Evolutionary conservation across 78 protist species (phyloP), one percentile per base, ranked within the genome.

Genomic region (Acrasis kona): DNA sequence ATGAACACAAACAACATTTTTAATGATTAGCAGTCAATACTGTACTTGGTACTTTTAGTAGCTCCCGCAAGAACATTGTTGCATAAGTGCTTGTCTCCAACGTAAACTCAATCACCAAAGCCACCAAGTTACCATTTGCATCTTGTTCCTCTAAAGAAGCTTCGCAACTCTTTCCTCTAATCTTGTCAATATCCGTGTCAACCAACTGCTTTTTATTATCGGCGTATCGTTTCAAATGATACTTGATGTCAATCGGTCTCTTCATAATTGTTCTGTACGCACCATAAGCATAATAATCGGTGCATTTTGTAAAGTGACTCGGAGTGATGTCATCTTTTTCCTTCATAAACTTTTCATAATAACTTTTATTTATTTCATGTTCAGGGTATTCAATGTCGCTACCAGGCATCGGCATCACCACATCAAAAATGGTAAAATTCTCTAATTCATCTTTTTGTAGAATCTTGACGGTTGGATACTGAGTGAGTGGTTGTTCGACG

Each of bases 21-120:
- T n/a, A n/a, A n/a, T n/a, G n/a, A n/a, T n/a, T n/a, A n/a, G n/a
- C n/a, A n/a, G n/a, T n/a, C n/a, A n/a, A n/a, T n/a, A n/a, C n/a
- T n/a, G n/a, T n/a, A n/a, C n/a, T n/a, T n/a, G n/a, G n/a, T n/a
- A n/a, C n/a, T n/a, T 50, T 50, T 50, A n/a, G 40, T 10, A 87
- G 73, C 77, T 91, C 95, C n/a, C 95, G 81, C 34, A 85, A 73
- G 8, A 42, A 70, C 93, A 89, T 89, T 5, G 95, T 91, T 35
- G 95, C 95, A 66, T 91, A 91, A 30, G 83, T 29, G 27, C 81
- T 66, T 29, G 85, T n/a, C 35, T 80, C 85, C 34, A 91, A 76
- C 34, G 78, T 77, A 68, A 91, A 89, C 10, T 57, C 61, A 34
- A 91, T 10, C 12, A 39, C 32, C 8, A 88, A 74, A 2, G 92